Evolutionary conservation across 2,329 filamentous ascomycete species (phyloP), one percentile per base, ranked within the genome.

Genomic region (Beauveria sp.): DNA sequence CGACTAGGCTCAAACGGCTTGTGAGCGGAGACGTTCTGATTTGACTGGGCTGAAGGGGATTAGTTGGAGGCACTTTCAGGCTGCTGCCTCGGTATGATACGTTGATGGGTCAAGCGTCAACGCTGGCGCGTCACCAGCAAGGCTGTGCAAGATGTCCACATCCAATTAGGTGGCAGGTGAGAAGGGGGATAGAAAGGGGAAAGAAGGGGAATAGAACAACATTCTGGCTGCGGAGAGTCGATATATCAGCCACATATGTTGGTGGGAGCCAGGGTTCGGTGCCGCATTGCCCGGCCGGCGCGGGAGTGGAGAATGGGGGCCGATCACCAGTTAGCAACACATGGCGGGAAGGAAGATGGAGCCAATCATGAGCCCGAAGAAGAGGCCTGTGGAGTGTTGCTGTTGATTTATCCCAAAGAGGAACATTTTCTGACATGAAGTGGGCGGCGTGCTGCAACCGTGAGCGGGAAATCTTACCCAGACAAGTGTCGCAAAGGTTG

Each of bases 361-460:
- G 22, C 57, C 57, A 60, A 60, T 60, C 48, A 52, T 5, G 24
- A 34, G 22, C 14, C 5, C 1, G 7, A 8, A 31, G 22, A 10
- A 42, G 38, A 10, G 20, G 16, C 3, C 7, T 20, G 56, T 43
- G 56, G 56, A 59, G 31, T 7, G 6, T 24, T 12, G 57, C 14
- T 24, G 16, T 60, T 24, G 28, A 48, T 53, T 16, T 53, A 42
- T 54, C 58, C 42, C 50, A 48, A 60, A 46, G 10, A 38, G 50
- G 58, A 24, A 60, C 48, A 22, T 53, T 52, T 46, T 53, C 58
- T 60, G 58, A 60, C 58, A 28, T 60, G 58, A 54, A 60, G 42
- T 26, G n/a, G 18, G 26, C 31, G 40, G 20, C 40, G 24, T 40
- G 6, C 40, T 60, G 58, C 38, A 40, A 46, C 5, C 40, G 26